Base-by-base conservation (phyloP, 257 asterid species). In the Gynochthodes officinalis region DNA sequence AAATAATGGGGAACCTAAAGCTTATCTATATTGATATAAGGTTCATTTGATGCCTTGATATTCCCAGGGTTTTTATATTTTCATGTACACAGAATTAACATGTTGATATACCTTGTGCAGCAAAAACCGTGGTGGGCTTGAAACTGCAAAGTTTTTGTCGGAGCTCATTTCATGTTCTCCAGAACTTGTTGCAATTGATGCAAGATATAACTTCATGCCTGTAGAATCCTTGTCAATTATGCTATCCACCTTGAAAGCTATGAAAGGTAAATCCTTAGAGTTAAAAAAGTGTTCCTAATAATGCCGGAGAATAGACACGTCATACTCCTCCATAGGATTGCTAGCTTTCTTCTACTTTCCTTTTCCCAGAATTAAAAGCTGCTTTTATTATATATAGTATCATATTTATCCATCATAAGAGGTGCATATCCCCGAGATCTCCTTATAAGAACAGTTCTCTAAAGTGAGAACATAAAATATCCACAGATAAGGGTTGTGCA, bases 171-270 rank as follows among this genome's bases (percentile, higher is more conserved):
- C 79, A 64, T 75, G 78, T 43, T 86, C 91, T 12, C 85, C 82
- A 30, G 77, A 81, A 72, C 82, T 89, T 40, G 73, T 80, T 72
- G 82, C 95, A 64, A 75, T 94, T 69, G 82, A 88, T 73, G 91
- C 97, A 55, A 81, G 83, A 82, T 87, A 79, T 77, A 94, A 88
- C 87, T 77, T 79, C 73, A 89, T 94, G 96, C 91, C 97, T 50
- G 30, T 66, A 76, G 96, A 86, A 76, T 87, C 96, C 10, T 66
- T 94, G 66, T 75, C 93, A 72, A 71, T 82, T 64, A 82, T 94
- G 60, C 61, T 80, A 69, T 78, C 86, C 59, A 77, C 85, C 78
- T 76, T 90, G 72, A 86, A 81, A 82, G 81, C 77, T 75, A 75
- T 92, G 59, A 86, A 85, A 82, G 97, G 97, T 93, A 79, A 67